phyloP scores from a whole-genome alignment of 805 yeast species.

The Saccharomycopsis malanga region DNA sequence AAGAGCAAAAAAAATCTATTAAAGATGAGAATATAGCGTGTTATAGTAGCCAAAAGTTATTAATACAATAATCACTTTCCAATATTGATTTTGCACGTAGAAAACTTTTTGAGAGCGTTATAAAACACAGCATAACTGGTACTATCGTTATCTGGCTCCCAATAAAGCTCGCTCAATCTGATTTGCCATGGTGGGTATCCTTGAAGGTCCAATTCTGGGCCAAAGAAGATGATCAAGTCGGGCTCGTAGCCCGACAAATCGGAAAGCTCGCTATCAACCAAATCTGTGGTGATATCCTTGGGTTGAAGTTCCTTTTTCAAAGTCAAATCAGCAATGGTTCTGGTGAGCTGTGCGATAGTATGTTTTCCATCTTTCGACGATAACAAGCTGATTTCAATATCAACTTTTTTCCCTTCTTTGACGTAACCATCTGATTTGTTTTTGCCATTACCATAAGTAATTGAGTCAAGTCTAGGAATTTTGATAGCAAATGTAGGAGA shows the following conservation, averaged over 20 bases:
- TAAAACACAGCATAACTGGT: constrained; percentile 80
- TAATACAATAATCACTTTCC: constrained; percentile 75
- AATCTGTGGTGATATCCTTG: constrained; percentile 63
- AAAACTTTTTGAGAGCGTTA: constrained; percentile 66
- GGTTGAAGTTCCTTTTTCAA: constrained; percentile 50
- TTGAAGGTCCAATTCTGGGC: constrained; percentile 81
- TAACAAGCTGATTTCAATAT: constrained; percentile 58
- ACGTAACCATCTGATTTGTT: constrained; percentile 8
- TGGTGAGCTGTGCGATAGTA: constrained; percentile 81
- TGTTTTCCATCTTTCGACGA: constrained; percentile 82
- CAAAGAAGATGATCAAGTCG: constrained; percentile 76
- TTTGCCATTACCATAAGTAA: constrained; percentile 34
- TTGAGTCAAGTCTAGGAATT: constrained; percentile 59
- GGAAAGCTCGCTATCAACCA: constrained; percentile 65
- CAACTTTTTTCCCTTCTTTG: constrained; percentile 23
- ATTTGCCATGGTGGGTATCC: constrained; percentile 99
- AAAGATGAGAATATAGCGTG: too few species aligned
- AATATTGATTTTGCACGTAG: constrained; percentile 78
- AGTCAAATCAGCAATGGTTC: constrained; percentile 74
- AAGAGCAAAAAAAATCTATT: neutral
- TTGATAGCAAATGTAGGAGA: constrained; percentile 56
- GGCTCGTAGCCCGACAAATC: constrained; percentile 89
- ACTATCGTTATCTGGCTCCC: constrained; percentile 79
- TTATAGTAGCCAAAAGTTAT: too few species aligned
- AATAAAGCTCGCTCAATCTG: constrained; percentile 80